These are phyloP conservation scores for Mycena rebaudengoi DNA, from an alignment of 768 basidiomycete genomes.

Conservation along the genomic window DNA sequence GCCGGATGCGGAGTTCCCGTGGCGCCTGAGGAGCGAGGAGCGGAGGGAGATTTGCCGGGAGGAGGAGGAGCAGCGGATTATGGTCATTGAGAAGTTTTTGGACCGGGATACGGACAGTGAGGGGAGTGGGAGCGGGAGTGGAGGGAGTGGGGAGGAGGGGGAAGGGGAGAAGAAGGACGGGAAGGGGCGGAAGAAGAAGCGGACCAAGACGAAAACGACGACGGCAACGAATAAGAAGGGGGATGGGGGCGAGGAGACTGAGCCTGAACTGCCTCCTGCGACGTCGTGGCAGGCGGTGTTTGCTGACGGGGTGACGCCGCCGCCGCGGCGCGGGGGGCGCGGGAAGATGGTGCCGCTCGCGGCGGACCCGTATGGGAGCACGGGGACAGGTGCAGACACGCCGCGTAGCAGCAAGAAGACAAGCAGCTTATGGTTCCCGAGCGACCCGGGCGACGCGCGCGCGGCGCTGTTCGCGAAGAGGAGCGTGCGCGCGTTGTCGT, in stretches of 20 bases:
- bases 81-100: slow-evolving; percentile 75
- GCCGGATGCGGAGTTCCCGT: slow-evolving; percentile 83
- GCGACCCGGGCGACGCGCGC: slow-evolving; percentile 81
- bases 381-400: slow-evolving; percentile 21
- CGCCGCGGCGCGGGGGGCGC: slow-evolving; percentile 51
- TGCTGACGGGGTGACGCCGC: slow-evolving; percentile 36
- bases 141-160: slow-evolving; percentile 26
- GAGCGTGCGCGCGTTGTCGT: slow-evolving; percentile 68
- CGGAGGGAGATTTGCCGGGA: slow-evolving; percentile 58
- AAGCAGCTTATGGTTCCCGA: slow-evolving; percentile 56
- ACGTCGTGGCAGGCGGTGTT: slow-evolving; percentile 39
- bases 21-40: slow-evolving; percentile 70
- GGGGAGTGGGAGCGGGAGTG: slow-evolving; percentile 52
- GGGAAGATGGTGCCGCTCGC: slow-evolving; percentile 70
- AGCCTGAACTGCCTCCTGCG: slow-evolving; percentile 42
- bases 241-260: slow-evolving; percentile 37
- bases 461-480: slow-evolving; percentile 78
- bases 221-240: too few relatives aligned
- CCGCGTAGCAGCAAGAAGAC: slow-evolving; percentile 30
- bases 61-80: slow-evolving; percentile 67
- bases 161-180: slow-evolving; percentile 21
- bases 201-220: too few relatives aligned
- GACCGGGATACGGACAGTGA: slow-evolving; percentile 79
- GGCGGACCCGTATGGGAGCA: slow-evolving; percentile 45
- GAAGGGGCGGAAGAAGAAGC: too few relatives aligned